Evolutionary conservation across 192 early-diverging fungal genomes (phyloP).

Genomic region (Dissophora ornata): DNA sequence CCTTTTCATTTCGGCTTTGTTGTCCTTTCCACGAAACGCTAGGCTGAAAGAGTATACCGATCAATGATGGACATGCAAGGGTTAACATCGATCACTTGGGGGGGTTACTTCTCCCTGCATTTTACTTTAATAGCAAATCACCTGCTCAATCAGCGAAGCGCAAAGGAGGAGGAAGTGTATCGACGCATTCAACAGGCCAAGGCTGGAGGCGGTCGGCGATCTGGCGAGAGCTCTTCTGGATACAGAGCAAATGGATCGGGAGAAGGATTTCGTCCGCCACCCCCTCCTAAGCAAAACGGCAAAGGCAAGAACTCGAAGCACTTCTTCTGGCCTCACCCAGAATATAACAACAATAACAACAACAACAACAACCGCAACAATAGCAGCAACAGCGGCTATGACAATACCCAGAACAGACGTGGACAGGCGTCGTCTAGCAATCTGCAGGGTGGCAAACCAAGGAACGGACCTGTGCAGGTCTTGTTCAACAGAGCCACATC

Average conservation of each 20-base stretch:
- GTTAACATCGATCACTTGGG: no score
- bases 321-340: conserved; percentile 37
- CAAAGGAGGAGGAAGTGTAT: conserved; percentile 30
- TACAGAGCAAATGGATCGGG: conserved; percentile 6
- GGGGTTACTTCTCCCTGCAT: conserved; percentile 1
- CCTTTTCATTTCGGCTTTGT: neutral
- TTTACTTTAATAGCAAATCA: conserved; percentile 21
- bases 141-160: conserved; percentile 21
- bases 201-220: conserved; percentile 14
- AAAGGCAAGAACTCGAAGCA: conserved; percentile 54
- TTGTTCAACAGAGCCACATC: conserved; percentile 28
- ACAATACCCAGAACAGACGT: no score
- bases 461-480: conserved; percentile 24
- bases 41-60: no score
- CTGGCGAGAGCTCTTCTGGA: neutral
- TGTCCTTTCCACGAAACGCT: neutral
- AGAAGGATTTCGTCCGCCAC: conserved; percentile 19
- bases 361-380: neutral
- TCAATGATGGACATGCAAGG: no score
- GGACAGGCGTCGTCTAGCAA: neutral
- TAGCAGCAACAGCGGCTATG: neutral
- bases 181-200: conserved; percentile 32
- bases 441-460: conserved; percentile 4
- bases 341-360: conserved; percentile 13
- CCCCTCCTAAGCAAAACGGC: conserved; percentile 32